A percentile compares a stretch with the other conserved stretches of the same genome.
These are phyloP conservation scores for Phialophora expanda DNA, from an alignment of 2,329 filamentous ascomycete genomes.

Conservation along the genomic window DNA sequence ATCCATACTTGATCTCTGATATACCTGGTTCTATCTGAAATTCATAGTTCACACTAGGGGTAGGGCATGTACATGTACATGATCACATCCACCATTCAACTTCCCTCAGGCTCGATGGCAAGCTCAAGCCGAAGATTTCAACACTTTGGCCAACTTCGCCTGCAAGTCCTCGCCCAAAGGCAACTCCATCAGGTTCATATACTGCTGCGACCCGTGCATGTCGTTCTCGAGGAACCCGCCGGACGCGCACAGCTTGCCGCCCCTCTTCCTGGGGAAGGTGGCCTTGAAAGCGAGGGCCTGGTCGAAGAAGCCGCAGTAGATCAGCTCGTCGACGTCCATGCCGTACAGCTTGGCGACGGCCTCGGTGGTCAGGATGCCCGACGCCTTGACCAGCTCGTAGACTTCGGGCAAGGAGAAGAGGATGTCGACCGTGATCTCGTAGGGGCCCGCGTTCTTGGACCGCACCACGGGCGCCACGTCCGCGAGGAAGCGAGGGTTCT, in stretches of 20 bases:
- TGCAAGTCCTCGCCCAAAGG: constrained; percentile 2
- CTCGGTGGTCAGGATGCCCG: constrained; percentile 44
- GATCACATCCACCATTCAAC: too few relatives aligned
- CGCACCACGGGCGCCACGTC: constrained; percentile 53
- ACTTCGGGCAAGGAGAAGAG: constrained; percentile 50
- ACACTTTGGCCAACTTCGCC: constrained; percentile 4
- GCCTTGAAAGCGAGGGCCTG: constrained; percentile 56
- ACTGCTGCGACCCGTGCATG: constrained; percentile 49
- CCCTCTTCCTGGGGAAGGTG: constrained; percentile 48
- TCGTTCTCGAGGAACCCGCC: constrained; percentile 49
- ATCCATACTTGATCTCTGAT: too few relatives aligned
- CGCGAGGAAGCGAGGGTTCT: constrained; percentile 33
- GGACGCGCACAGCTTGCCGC: constrained; percentile 30
- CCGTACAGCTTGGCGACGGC: constrained; percentile 41
- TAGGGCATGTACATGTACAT: too few relatives aligned
- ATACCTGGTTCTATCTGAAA: too few relatives aligned
- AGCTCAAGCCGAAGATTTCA: not conserved
- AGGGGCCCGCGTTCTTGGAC: constrained; percentile 60
- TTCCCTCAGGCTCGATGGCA: too few relatives aligned
- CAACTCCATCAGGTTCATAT: constrained; percentile 44
- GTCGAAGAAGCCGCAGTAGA: constrained; percentile 51
- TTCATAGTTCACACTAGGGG: too few relatives aligned
- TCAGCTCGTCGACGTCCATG: constrained; percentile 38
- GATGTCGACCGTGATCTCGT: constrained; percentile 59
- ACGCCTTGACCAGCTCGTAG: constrained; percentile 47